Conservation (phyloP, 495 filamentous ascomycete genomes). For the Emericellopsis terricola region DNA sequence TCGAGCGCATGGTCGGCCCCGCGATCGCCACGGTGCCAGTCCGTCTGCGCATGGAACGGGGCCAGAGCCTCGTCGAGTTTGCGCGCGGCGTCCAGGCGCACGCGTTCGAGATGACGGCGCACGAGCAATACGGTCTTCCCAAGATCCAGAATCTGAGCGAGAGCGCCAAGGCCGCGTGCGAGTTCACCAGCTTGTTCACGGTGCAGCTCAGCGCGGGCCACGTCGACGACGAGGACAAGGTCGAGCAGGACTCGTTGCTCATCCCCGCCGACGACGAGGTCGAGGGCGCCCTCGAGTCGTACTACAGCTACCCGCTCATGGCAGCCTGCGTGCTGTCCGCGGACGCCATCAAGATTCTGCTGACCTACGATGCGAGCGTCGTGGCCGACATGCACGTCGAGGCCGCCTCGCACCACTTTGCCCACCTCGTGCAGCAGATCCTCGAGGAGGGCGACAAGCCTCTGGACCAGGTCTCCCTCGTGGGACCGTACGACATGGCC, state of each 20-base stretch:
- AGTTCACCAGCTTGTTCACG: conserved; percentile 23
- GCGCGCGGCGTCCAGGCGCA: conserved; percentile 14
- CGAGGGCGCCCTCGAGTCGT: too few relatives aligned
- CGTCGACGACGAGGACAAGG: neutral
- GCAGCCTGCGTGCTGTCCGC: conserved; percentile 4
- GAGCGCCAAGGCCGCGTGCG: conserved; percentile 13
- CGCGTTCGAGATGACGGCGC: conserved; percentile 17
- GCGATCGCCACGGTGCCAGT: conserved; percentile 41
- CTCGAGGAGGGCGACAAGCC: neutral
- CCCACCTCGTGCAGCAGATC: conserved; percentile 3
- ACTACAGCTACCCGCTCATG: conserved; percentile 9
- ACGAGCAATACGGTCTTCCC: conserved; percentile 28
- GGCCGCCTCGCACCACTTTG: conserved; percentile 7
- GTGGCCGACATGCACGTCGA: conserved; percentile 5
- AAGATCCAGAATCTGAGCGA: conserved; percentile 14
- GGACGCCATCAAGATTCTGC: conserved; percentile 1
- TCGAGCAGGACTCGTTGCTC: too few relatives aligned
- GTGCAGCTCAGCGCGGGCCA: conserved; percentile 15
- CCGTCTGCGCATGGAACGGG: conserved; percentile 11
- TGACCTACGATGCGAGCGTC: conserved; percentile 5
- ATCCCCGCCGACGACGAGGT: too few relatives aligned
- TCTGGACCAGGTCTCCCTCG: neutral
- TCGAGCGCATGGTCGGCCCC: conserved; percentile 31
- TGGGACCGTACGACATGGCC: neutral
- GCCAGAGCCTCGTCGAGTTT: conserved; percentile 4